Evolutionary conservation across 2,329 filamentous ascomycete genomes (phyloP), one percentile per base, ranked within the genome.

Genomic region (Trichoderma sp.): DNA sequence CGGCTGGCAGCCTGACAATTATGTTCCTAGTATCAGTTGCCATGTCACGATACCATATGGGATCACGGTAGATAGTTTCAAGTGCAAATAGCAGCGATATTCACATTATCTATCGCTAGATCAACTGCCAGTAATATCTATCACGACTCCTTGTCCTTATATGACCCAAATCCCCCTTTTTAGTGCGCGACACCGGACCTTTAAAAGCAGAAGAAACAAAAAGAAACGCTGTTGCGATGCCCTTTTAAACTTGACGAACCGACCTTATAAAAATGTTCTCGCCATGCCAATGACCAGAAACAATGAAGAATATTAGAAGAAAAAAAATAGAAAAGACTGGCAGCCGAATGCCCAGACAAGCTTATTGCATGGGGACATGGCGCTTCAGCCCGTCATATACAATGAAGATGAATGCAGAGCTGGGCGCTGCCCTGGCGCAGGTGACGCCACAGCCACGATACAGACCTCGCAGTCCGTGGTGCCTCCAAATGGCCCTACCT

Each of bases 351-450:
- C 50, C n/a, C n/a, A 33, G 6, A 4, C 38, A 64, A 18, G 6
- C 14, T 77, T 79, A 85, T 75, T 85, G 84, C 78, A 90, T 79
- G 41, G 89, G 87, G 80, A 97, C 89, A 79, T 91, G 86, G 77
- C 88, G 89, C 86, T 95, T 95, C 83, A 99, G 84, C 16, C 92
- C 93, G 85, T 98, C 97, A 82, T 95, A 98, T 77, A 98, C 92
- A 77, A 97, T 95, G 81, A 99, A 99, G 76, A 99, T 99, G 81
- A 98, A 95, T 8, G 97, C 97, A n/a, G 95, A 98, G 84, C 95
- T 98, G 3, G 97, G 97, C 38, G 95, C 95, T 45, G 95, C 93
- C 76, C 97, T 91, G 38, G 92, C 88, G 63, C 97, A 95, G 0
- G 97, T 99, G 78, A 99, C 97, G 38, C 97, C 97, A 80, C 97